Evolutionary conservation across 1,139 yeast genomes (phyloP), one percentile per base, ranked within the genome.

Genomic region (Diutina rugosa): DNA sequence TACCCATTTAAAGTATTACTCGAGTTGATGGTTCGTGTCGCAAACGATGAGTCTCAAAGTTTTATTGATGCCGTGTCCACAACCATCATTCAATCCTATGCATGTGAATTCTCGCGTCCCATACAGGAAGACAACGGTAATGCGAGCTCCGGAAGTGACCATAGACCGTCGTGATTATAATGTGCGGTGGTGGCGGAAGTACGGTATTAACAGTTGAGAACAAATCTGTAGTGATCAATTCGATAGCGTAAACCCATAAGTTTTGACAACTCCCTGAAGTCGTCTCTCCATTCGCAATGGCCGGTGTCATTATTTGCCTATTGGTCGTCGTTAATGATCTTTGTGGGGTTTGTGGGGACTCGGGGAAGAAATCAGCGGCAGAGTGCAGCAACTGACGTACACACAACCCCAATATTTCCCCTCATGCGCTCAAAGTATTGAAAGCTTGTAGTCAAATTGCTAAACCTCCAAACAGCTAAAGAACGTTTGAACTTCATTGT

Each of bases 351-450:
- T 35, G 41, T 35, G 41, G 41, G 41, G 41, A 35, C 14, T 35
- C n/a, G 2, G 41, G 41, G 41, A 35, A 8, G 41, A 35, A 35
- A 35, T 35, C 41, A 35, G 41, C 41, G 41, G 41, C 41, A 35
- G 12, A 35, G 41, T 35, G 41, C 41, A 35, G 41, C 41, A 35
- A 35, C n/a, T 35, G 41, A 35, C 41, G 41, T 35, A 35, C 10
- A 35, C 41, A 35, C 41, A 9, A 35, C 41, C 41, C 41, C n/a
- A 35, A 35, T 35, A 12, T 35, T 35, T 35, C 41, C 41, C 41
- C 41, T 35, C 41, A 35, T 35, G 41, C 62, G 74, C 54, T 61
- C 61, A 18, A 53, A 56, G 1, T 58, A 60, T 21, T 66, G 75
- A 2, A 64, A 63, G 48, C 48, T 47, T n/a, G 58, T 60, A 12